phyloP scores from a whole-genome alignment of 2,329 filamentous ascomycete species.

The Apiospora arundinis region DNA sequence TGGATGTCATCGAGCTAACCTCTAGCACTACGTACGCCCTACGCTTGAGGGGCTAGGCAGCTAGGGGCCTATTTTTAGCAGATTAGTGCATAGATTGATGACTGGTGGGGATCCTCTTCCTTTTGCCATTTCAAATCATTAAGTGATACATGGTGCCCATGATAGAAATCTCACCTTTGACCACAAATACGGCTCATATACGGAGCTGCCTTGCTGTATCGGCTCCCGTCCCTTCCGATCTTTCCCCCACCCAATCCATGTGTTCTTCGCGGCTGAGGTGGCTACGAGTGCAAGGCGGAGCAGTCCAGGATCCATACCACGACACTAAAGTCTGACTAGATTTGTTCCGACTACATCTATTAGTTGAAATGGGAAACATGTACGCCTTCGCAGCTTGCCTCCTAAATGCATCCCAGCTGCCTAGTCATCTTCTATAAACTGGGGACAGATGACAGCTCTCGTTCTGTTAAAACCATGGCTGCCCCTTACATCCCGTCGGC shows the following conservation, averaged over 20 bases:
- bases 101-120: neutral
- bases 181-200: neutral
- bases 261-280: neutral
- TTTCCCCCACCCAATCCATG: neutral
- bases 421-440: neutral
- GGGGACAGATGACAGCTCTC: neutral
- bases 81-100: neutral
- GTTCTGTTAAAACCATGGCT: neutral
- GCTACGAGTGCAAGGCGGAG: neutral
- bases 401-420: neutral
- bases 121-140: neutral
- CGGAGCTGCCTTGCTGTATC: neutral
- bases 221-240: neutral
- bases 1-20: neutral
- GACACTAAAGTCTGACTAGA: neutral
- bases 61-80: slow-evolving; percentile 10
- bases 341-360: neutral
- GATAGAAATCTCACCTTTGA: neutral
- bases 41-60: too few relatives aligned
- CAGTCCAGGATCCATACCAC: neutral
- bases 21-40: too few relatives aligned
- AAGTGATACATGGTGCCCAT: neutral
- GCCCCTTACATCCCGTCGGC: neutral
- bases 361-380: slow-evolving; percentile 1
- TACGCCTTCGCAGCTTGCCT: neutral